Evolutionary conservation across 148 eudicot genomes (phyloP).

Genomic region (Nepenthes mirabilis): DNA sequence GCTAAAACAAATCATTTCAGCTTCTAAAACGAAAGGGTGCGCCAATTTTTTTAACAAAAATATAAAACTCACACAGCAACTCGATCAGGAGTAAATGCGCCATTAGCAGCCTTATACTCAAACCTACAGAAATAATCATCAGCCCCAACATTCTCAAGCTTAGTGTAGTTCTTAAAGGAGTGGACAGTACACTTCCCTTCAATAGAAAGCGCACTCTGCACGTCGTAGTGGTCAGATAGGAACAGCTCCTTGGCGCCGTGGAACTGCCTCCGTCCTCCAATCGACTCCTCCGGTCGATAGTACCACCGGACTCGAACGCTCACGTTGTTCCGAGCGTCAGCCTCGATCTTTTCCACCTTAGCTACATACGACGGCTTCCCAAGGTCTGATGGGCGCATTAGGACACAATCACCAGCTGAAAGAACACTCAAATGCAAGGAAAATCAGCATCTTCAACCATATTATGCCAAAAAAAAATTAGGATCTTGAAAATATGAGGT

Average conservation of each 20-base stretch:
- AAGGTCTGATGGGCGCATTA: conserved; percentile 42
- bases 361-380: conserved; percentile 39
- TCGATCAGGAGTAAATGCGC: conserved; percentile 40
- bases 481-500: not conserved
- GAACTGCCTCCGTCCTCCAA: conserved; percentile 43
- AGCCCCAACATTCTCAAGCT: conserved; percentile 35
- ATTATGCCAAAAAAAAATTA: not conserved
- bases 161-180: conserved; percentile 38
- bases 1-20: not conserved
- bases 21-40: not conserved
- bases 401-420: conserved; percentile 39
- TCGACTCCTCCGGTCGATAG: conserved; percentile 46
- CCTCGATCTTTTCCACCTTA: conserved; percentile 32
- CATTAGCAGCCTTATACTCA: conserved; percentile 44
- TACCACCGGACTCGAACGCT: conserved; percentile 44
- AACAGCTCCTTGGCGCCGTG: conserved; percentile 48
- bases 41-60: not conserved
- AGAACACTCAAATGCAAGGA: not conserved
- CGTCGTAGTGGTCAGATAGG: conserved; percentile 36
- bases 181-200: conserved; percentile 49
- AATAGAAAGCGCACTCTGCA: conserved; percentile 43
- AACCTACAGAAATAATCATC: conserved; percentile 50
- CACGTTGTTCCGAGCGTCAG: conserved; percentile 31
- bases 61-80: conserved; percentile 37
- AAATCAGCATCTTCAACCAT: not conserved